Evolutionary conservation across 2,329 filamentous ascomycete genomes (phyloP), one percentile per base, ranked within the genome.

Genomic region (Atkinsonella hypoxylon): DNA sequence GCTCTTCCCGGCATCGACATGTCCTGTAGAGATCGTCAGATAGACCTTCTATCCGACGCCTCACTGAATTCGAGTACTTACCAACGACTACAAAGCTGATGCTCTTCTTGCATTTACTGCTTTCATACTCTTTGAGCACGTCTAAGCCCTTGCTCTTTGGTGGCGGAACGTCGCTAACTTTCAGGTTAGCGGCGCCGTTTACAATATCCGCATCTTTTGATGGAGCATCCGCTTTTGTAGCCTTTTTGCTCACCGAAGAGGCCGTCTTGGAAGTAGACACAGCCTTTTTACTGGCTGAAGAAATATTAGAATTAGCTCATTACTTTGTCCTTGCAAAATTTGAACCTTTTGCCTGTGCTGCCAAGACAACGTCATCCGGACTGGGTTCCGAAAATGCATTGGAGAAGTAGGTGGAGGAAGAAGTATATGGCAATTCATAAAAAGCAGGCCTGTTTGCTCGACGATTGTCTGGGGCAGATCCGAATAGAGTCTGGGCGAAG

Each of bases 1-100:
- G 64, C 89, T 96, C 68, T 98, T 98, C 48, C 93, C 93, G 48
- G 94, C 91, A 66, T 98, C 93, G 50, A 98, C 93, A 64, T 98
- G 93, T 13, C 93, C 89, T 89, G 15, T 89, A 18, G 2, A 15
- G 17, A 41, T 13, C 4, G 18, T 52, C 17, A 50, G 36, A 39
- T 32, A 32, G 8, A 2, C 17, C 2, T 46, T 15, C 6, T 20
- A 22, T 32, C 31, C 11, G 38, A 22, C 32, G 3, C 22, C 7
- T 7, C 13, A 15, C 12, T 9, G 12, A 20, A n/a, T 2, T 22
- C 6, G 8, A 3, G 7, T 13, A 60, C 81, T 59, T 72, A 90
- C 87, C 89, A 58, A 95, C 89, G 34, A 96, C 90, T 8, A 95
- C 89, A 67, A 96, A 95, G 63, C 89, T 95, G 41, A 87, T 85